Conservation (phyloP, 805 yeast species). For the Pichia kluyveri region DNA sequence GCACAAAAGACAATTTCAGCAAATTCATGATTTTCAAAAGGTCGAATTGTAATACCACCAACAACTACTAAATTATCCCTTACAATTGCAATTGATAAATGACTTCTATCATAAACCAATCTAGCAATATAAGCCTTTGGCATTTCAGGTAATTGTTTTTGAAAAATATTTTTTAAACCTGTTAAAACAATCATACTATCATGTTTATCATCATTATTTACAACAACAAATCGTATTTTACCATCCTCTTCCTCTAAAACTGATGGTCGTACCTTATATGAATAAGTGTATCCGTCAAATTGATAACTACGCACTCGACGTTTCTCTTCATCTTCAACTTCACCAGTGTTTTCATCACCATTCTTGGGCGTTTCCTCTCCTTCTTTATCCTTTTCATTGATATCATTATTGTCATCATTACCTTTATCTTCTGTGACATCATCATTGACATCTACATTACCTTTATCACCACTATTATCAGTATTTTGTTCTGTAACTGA, state of each 20-base stretch:
- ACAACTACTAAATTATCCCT: constrained; percentile 90
- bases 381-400: neutral
- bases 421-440: neutral
- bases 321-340: constrained; percentile 26
- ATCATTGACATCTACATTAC: neutral
- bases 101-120: constrained; percentile 88
- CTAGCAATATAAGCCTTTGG: constrained; percentile 95
- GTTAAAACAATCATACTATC: constrained; percentile 89
- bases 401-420: neutral
- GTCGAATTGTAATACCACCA: constrained; percentile 95
- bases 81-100: constrained; percentile 92
- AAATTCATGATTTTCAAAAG: constrained; percentile 81
- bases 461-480: neutral
- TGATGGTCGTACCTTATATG: constrained; percentile 87
- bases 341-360: constrained; percentile 10
- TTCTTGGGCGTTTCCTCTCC: constrained; percentile 10
- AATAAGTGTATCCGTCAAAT: constrained; percentile 71
- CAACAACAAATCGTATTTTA: constrained; percentile 90
- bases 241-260: constrained; percentile 92
- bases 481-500: neutral
- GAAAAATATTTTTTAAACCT: constrained; percentile 92
- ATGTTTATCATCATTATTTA: constrained; percentile 82
- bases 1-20: constrained; percentile 99
- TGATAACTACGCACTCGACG: constrained; percentile 39
- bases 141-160: constrained; percentile 97